Conservation (phyloP, 192 early-diverging fungal genomes). For the Jimgerdemannia lactiflua region DNA sequence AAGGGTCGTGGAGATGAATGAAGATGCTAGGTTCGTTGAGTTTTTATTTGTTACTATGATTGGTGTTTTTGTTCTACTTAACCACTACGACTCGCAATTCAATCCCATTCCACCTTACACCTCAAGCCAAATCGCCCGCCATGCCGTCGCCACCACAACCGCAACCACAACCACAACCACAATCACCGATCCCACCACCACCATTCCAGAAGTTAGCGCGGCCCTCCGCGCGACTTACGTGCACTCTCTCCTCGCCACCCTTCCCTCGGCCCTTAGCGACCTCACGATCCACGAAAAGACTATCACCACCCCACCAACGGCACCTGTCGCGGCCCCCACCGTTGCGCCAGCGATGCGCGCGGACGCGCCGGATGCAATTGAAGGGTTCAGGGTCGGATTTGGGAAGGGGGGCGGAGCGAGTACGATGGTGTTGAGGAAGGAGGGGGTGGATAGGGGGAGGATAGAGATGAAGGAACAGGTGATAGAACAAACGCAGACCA, state of each 20-base stretch:
- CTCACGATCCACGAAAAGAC: constrained; percentile 12
- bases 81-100: not conserved
- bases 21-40: constrained; percentile 29
- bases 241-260: constrained; percentile 9
- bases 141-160: not conserved
- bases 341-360: not conserved
- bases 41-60: not conserved
- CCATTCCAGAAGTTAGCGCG: not conserved
- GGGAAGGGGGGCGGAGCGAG: not conserved
- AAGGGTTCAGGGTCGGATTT: not conserved
- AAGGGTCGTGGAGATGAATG: constrained; percentile 20
- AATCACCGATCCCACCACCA: not conserved
- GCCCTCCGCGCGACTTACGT: constrained; percentile 12
- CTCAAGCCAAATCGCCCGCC: not conserved
- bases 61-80: not conserved
- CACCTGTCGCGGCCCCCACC: not conserved
- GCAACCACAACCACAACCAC: not conserved
- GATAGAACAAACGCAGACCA: not conserved
- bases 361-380: not conserved
- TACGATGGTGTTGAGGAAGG: not conserved
- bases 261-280: constrained; percentile 16
- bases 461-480: too few species aligned
- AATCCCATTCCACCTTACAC: too few species aligned
- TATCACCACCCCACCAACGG: not conserved
- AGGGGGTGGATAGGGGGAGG: too few species aligned